Percentiles rank a stretch among this genome's conserved stretches.
Conservation (phyloP, 805 yeast species). For the Candida ponderosae region DNA sequence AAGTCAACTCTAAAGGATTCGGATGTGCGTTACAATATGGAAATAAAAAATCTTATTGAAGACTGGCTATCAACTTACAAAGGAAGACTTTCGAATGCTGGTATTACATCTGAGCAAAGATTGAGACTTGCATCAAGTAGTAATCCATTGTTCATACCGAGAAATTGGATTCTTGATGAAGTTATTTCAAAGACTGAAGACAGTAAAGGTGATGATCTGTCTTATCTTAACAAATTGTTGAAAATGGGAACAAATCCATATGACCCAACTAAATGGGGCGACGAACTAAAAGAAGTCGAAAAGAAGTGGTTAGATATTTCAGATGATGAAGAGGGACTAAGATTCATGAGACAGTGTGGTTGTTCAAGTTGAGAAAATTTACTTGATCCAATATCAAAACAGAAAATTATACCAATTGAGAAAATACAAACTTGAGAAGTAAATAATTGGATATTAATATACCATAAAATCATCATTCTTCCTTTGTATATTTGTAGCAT, state of each 20-base stretch:
- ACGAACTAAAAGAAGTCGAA: constrained; percentile 51
- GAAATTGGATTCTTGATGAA: constrained; percentile 82
- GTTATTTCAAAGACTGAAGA: constrained; percentile 57
- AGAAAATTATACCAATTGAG: no score
- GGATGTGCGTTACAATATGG: constrained; percentile 29
- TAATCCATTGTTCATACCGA: constrained; percentile 79
- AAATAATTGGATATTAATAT: no score
- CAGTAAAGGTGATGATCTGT: constrained; percentile 38
- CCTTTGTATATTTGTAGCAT: no score
- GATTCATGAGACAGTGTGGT: constrained; percentile 64
- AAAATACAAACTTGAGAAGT: no score
- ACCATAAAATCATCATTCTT: no score
- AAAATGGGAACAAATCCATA: constrained; percentile 74
- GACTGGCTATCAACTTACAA: constrained; percentile 49
- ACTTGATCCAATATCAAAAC: no score
- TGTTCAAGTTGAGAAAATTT: constrained; percentile 42
- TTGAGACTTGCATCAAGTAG: constrained; percentile 29
- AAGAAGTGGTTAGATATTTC: constrained; percentile 42
- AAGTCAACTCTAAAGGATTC: constrained; percentile 23
- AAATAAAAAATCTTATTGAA: constrained; percentile 30
- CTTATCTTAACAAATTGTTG: constrained; percentile 50
- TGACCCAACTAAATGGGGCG: constrained; percentile 61
- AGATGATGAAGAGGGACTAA: constrained; percentile 31
- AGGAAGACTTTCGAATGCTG: constrained; percentile 30
- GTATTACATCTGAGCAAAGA: constrained; percentile 33